Percentiles rank a stretch among this genome's conserved stretches.
phyloP scores from a whole-genome alignment of 257 asterid species.

The Petunia axillaris region DNA sequence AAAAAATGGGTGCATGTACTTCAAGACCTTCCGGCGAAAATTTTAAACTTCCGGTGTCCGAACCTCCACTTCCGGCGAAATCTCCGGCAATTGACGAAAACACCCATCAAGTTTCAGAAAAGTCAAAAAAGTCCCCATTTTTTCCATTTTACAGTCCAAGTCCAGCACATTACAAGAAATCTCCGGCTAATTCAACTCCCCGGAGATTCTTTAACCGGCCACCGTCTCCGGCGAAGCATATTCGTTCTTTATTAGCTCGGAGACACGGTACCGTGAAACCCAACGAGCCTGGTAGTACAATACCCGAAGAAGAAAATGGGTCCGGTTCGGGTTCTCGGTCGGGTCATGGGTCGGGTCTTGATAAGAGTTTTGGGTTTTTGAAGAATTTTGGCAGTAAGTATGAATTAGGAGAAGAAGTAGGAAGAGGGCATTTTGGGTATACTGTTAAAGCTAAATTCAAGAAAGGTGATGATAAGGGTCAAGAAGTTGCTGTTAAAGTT shows the following conservation, averaged over 20 bases:
- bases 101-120: slow-evolving; percentile 26
- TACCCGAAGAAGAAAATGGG: slow-evolving; percentile 75
- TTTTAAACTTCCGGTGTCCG: slow-evolving; percentile 7
- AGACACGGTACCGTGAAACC: slow-evolving; percentile 91
- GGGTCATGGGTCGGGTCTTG: slow-evolving; percentile 47
- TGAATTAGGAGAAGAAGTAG: slow-evolving; percentile 93
- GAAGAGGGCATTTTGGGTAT: slow-evolving; percentile 96
- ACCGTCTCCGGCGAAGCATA: slow-evolving; percentile 97
- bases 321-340: slow-evolving; percentile 31
- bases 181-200: slow-evolving; percentile 79
- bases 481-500: slow-evolving; percentile 92
- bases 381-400: slow-evolving; percentile 76
- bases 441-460: slow-evolving; percentile 84
- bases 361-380: slow-evolving; percentile 83
- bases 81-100: slow-evolving; percentile 29
- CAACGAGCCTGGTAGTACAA: slow-evolving; percentile 47
- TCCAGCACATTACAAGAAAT: slow-evolving; percentile 85
- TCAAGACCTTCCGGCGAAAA: slow-evolving; percentile 53
- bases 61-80: slow-evolving; percentile 22
- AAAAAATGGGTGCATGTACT: slow-evolving; percentile 67
- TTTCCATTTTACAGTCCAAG: slow-evolving; percentile 95
- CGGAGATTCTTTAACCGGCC: slow-evolving; percentile 75
- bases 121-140: slow-evolving; percentile 64
- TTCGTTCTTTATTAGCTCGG: slow-evolving; percentile 76
- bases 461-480: slow-evolving; percentile 85